Evolutionary conservation across 306 rosid species (phyloP).

Genomic region (Fagus sylvatica): DNA sequence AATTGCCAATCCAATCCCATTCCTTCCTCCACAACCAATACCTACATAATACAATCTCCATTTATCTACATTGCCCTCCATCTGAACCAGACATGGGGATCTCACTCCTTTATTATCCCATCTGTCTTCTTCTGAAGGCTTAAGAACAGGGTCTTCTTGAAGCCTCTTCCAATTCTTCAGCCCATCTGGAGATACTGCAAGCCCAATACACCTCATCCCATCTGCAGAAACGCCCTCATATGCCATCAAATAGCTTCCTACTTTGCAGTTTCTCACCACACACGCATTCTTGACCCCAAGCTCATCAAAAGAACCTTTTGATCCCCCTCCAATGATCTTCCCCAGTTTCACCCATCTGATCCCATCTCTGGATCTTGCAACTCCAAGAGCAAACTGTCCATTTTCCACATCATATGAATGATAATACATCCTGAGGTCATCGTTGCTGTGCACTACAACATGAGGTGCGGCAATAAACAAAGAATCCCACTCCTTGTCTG

Average conservation of each 20-base stretch:
- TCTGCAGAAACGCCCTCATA: conserved; percentile 21
- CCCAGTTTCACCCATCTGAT: conserved; percentile 9
- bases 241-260: conserved; percentile 21
- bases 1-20: conserved; percentile 36
- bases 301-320: conserved; percentile 19
- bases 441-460: conserved; percentile 11
- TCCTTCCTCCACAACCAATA: conserved; percentile 15
- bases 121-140: conserved; percentile 4
- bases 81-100: conserved; percentile 30
- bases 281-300: conserved; percentile 25
- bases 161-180: conserved; percentile 18
- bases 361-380: conserved; percentile 14
- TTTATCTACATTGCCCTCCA: conserved; percentile 8
- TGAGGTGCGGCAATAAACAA: conserved; percentile 12
- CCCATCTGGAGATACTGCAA: conserved; percentile 23
- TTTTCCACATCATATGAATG: not conserved
- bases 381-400: conserved; percentile 5
- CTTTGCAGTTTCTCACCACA: conserved; percentile 20
- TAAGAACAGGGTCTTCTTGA: not conserved
- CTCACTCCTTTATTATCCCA: conserved; percentile 32
- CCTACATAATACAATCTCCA: conserved; percentile 34
- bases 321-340: conserved; percentile 5
- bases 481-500: conserved; percentile 25
- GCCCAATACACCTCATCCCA: conserved; percentile 19
- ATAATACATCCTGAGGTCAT: conserved; percentile 19